These are phyloP conservation scores for Arachis monticola DNA, from an alignment of 331 rosid species.

Conservation along the genomic window DNA sequence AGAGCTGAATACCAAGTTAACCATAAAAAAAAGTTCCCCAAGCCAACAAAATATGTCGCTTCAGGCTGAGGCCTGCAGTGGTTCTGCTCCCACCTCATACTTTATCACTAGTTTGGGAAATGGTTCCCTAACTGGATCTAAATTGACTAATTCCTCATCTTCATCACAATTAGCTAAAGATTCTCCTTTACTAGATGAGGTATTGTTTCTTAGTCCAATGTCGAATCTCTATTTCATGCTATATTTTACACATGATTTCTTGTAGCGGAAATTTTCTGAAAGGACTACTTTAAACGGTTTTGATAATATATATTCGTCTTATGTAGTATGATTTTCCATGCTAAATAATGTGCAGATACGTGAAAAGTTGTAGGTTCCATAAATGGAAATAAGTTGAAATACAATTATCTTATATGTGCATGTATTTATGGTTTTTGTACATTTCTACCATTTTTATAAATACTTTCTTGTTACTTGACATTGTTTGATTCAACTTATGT, in stretches of 20 bases:
- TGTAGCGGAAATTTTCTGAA: slow-evolving; percentile 9
- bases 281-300: slow-evolving; percentile 5
- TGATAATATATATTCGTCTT: slow-evolving; percentile 8
- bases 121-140: too few species aligned
- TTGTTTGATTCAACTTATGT: background rate
- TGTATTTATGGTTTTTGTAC: background rate
- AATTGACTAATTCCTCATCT: slow-evolving; percentile 73
- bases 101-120: too few species aligned
- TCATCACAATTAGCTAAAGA: slow-evolving; percentile 78
- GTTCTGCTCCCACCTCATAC: slow-evolving; percentile 79
- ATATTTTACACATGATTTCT: slow-evolving; percentile 15
- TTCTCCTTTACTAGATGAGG: slow-evolving; percentile 80
- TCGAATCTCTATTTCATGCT: slow-evolving; percentile 3
- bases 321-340: background rate
- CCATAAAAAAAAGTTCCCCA: slow-evolving; percentile 54
- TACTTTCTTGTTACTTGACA: background rate
- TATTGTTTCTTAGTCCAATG: slow-evolving; percentile 40
- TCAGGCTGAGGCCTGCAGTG: slow-evolving; percentile 84
- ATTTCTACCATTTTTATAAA: slow-evolving; percentile 4
- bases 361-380: background rate
- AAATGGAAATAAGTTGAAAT: background rate
- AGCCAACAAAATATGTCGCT: slow-evolving; percentile 79
- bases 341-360: too few species aligned
- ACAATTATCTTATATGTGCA: too few species aligned
- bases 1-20: slow-evolving; percentile 81